Base-by-base conservation (phyloP, 208 protist species). In the Acanthamoeba sp. region DNA sequence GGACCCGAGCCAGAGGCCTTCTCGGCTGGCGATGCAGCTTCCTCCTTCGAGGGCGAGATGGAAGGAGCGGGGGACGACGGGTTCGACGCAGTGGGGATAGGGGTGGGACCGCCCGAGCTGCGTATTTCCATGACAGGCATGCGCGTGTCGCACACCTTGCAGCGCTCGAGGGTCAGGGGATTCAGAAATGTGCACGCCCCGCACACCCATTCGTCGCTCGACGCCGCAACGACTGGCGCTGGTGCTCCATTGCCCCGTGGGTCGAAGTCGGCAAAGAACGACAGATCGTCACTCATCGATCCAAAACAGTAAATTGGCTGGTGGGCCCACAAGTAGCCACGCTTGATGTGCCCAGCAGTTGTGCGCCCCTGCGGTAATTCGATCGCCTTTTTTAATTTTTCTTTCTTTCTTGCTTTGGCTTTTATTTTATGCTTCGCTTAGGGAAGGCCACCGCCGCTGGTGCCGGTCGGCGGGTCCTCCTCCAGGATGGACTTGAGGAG, bases 191-290 rank as follows among this genome's bases (percentile, higher is more conserved):
- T 82, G 71, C 71, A 82, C 38, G 71, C 71, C 36, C 38, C 32
- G 71, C 71, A 82, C n/a, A 50, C n/a, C 71, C 71, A 82, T 82
- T 82, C 36, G 38, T 82, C 36, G 24, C 71, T 36, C 22, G 29
- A 14, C 20, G 71, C 20, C 29, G 38, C 29, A n/a, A 38, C 71
- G 2, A 24, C 14, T 24, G 71, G 71, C 3, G 71, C 1, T 12
- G 69, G 1, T 4, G 71, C 38, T 12, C 22, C 71, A 5, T n/a
- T n/a, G 20, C 71, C 71, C 27, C 71, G 71, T 52, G 71, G 71
- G 22, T 82, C 71, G 24, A 82, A 82, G 36, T 82, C 38, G 40
- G 71, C 71, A 82, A 82, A 71, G 62, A 71, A 71, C 62, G 62
- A 82, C 20, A 78, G 66, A 34, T 82, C 71, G 34, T 82, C 71